Base-by-base conservation (phyloP, 805 yeast species). In the Candida ovalis region DNA sequence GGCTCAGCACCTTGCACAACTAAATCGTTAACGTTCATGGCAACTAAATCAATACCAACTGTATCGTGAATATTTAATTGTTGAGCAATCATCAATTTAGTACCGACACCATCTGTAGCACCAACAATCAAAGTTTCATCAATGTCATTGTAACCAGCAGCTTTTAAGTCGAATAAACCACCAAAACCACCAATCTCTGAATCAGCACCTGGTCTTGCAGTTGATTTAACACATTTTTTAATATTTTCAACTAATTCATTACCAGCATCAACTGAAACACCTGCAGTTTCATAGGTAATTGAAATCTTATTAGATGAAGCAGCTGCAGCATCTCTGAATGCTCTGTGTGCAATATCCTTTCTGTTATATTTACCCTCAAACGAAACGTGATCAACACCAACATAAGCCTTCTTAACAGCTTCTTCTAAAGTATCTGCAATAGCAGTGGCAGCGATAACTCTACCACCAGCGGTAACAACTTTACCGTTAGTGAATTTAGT, bases 1-100 rank as follows among this genome's bases (percentile, higher is more conserved):
- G 99, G 97, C 70, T 94, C 99, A 30, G 99, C 99, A 64, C 99
- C 99, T 75, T 95, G 99, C 19, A 94, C 99, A 47, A 94, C 89
- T 61, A 94, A 77, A 70, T 94, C 99, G 64, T 94, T 94, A 38
- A 94, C 99, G 65, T 91, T 95, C 99, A 94, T 94, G 51, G 98
- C 99, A 44, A 94, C 99, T 54, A 94, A 78, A 70, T 94, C 99
- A 58, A 94, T 89, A 65, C 99, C 99, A 40, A 94, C 99, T n/a
- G 99, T 92, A 66, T 89, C 82, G 65, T 95, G 98, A 49, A 86
- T 87, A 59, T 84, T 75, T 71, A 91, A 76, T 55, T 81, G 81
- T 73, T 94, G 98, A 1, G 98, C 99, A 64, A 95, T 82, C 76
- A 90, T 83, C 57, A 94, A 80, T 72, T 94, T 94, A 51, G 99